phyloP scores from a whole-genome alignment of 2,329 filamentous ascomycete genomes.

The Ophiocordyceps polyrhachis-furcata region DNA sequence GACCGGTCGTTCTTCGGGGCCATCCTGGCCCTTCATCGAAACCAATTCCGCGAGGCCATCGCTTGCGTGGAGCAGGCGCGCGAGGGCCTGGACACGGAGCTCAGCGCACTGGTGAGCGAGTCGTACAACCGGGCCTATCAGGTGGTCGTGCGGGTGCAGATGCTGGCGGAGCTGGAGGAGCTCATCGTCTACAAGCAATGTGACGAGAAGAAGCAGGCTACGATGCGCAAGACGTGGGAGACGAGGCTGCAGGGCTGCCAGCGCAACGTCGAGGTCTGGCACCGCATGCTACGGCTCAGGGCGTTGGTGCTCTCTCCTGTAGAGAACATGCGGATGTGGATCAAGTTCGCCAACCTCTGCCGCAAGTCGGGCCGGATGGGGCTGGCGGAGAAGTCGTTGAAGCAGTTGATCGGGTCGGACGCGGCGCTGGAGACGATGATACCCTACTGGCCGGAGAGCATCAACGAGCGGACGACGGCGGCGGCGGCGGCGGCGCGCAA shows the following conservation, averaged over 20 bases:
- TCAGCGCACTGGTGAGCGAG: constrained; percentile 91
- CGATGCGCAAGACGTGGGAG: constrained; percentile 90
- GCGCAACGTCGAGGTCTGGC: constrained; percentile 95
- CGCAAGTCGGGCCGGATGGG: constrained; percentile 91
- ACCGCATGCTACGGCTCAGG: constrained; percentile 88
- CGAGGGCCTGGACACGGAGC: constrained; percentile 84
- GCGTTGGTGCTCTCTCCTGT: constrained; percentile 78
- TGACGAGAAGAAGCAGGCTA: constrained; percentile 71
- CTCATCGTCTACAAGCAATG: constrained; percentile 97
- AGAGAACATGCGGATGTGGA: constrained; percentile 98
- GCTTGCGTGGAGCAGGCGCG: constrained; percentile 78
- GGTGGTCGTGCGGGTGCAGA: constrained; percentile 95
- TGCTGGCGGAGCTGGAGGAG: constrained; percentile 96
- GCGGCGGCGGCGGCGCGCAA: constrained; percentile 16
- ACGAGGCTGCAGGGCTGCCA: constrained; percentile 87
- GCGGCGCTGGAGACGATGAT: constrained; percentile 41
- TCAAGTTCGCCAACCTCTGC: constrained; percentile 97
- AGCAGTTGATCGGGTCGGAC: constrained; percentile 66
- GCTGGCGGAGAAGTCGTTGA: constrained; percentile 84
- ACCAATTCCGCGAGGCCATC: constrained; percentile 86
- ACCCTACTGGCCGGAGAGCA: constrained; percentile 35
- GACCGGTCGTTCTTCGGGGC: constrained; percentile 96
- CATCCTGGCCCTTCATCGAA: constrained; percentile 83
- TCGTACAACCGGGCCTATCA: constrained; percentile 96
- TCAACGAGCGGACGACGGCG: constrained; percentile 3